Evolutionary conservation across 495 filamentous ascomycete species (phyloP), one percentile per base, ranked within the genome.

Genomic region (Neurospora sp.): DNA sequence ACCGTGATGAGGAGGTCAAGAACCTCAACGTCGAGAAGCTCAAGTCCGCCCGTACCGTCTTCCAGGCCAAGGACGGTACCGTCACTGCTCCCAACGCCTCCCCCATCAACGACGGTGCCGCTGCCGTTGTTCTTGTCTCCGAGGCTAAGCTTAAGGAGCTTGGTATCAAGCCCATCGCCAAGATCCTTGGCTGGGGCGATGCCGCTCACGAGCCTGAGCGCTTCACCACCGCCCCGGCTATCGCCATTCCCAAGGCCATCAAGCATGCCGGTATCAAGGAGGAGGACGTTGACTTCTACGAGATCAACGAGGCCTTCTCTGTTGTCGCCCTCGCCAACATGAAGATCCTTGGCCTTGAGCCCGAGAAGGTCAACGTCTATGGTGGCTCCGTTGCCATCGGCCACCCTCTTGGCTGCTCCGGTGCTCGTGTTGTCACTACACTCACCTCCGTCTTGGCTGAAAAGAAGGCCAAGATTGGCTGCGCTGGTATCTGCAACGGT

Each of bases 221-320:
- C 80, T 99, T 99, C 87, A 99, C 96, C 72, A 97, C 93, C 71
- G 90, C 96, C 5, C 96, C 96, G 35, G 88, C 96, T n/a, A 86
- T 98, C 68, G 96, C 96, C 39, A 96, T 99, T 71, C 96, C 96
- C 73, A 98, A 98, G 86, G 96, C 96, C 16, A 88, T 98, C 74
- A 92, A 92, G 86, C 94, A 99, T 82, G 96, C 96, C 42, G 89
- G 90, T 72, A 82, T 98, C 69, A 86, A 89, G 41, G 87, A 90
- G 75, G 86, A 90, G 61, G 84, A 90, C 45, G 87, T 99, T 69
- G 95, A 98, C 77, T 95, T 90, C 75, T 98, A 95, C 78, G 96
- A 99, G 87, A 97, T 99, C 86, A 99, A 99, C 83, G 96, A 99
- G 85, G 96, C 96, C 7, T 99, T 99, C 87, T 94, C 91, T 59